Evolutionary conservation across 306 rosid species (phyloP).

Genomic region (Fagus crenata): DNA sequence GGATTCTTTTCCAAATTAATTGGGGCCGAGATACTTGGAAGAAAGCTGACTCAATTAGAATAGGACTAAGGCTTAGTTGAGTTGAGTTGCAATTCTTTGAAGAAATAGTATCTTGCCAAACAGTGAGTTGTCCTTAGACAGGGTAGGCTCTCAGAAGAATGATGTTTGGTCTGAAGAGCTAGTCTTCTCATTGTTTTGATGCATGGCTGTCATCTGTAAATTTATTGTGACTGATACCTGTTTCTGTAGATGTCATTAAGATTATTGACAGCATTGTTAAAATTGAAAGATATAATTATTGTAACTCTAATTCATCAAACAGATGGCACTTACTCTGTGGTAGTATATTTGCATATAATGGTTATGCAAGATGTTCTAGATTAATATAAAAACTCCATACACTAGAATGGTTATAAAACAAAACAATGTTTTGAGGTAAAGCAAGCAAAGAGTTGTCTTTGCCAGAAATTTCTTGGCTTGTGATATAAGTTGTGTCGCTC

Average conservation of each 20-base stretch:
- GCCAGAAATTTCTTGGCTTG: background rate
- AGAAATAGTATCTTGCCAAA: background rate
- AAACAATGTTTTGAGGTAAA: background rate
- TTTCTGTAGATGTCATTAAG: background rate
- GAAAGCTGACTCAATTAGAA: background rate
- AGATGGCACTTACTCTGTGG: too few species aligned
- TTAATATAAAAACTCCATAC: background rate
- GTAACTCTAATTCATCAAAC: background rate
- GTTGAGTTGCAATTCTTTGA: background rate
- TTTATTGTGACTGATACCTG: background rate
- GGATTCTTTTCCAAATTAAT: background rate
- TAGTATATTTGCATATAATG: too few species aligned
- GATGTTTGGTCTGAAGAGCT: background rate
- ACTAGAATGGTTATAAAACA: background rate
- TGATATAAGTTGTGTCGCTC: background rate
- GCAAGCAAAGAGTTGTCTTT: too few species aligned
- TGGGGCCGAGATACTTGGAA: background rate
- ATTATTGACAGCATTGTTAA: background rate
- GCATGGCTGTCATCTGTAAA: background rate
- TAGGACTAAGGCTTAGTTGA: background rate
- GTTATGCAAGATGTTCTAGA: too few species aligned
- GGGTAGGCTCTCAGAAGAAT: background rate
- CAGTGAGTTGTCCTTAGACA: background rate
- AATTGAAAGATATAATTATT: background rate
- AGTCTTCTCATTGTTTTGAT: background rate